Evolutionary conservation across 2,329 filamentous ascomycete species (phyloP).

Genomic region (Ascochyta viciae-villosae): DNA sequence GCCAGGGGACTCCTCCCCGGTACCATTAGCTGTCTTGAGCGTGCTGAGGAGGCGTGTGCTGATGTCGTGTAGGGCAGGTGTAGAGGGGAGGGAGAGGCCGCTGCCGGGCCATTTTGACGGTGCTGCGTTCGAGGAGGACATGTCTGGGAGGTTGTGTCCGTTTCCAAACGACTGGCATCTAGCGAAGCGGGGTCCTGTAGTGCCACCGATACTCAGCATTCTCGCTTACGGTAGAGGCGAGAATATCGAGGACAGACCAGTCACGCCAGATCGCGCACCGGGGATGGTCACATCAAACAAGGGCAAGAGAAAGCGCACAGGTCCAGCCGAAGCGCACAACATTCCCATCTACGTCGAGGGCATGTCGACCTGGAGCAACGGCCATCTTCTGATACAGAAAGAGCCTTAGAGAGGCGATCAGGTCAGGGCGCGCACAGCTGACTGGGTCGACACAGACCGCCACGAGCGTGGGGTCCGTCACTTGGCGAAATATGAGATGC

Average conservation of each 20-base stretch:
- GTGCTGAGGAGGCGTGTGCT: slow-evolving; percentile 24
- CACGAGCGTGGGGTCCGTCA: slow-evolving; percentile 6
- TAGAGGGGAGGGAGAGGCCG: background rate
- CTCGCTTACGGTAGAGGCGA: background rate
- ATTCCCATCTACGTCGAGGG: slow-evolving; percentile 1
- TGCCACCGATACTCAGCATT: background rate
- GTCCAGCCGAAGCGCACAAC: background rate
- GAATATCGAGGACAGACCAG: background rate
- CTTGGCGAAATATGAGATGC: background rate
- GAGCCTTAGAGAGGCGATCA: slow-evolving; percentile 6
- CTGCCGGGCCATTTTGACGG: background rate
- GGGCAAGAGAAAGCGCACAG: background rate
- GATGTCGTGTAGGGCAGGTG: slow-evolving; percentile 15
- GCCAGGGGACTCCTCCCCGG: slow-evolving; percentile 43
- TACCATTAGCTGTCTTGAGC: slow-evolving; percentile 37
- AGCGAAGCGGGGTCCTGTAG: background rate
- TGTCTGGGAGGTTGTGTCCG: background rate
- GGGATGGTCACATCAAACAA: background rate
- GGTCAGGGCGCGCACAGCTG: slow-evolving; percentile 1
- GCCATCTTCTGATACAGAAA: background rate
- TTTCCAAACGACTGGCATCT: background rate
- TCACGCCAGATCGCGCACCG: background rate
- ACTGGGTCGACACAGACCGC: slow-evolving; percentile 2
- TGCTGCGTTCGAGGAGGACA: background rate
- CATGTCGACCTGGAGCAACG: slow-evolving; percentile 6